Base-by-base conservation (phyloP, 1,284 basidiomycete genomes). In the Bondarzewia mesenterica region DNA sequence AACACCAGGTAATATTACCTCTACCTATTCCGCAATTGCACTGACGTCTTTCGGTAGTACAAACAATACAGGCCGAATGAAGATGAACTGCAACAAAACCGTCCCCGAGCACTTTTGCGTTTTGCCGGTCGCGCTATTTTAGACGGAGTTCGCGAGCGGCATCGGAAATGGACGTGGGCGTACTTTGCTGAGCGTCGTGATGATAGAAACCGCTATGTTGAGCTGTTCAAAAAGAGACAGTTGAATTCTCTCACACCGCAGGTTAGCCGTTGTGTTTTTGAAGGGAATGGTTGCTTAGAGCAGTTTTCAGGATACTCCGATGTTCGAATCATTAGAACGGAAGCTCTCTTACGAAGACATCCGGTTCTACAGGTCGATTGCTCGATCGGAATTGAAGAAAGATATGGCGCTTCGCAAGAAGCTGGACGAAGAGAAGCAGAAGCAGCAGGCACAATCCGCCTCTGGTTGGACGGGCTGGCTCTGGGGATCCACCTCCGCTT, bases 341-440 rank as follows among this genome's bases (percentile, higher is more conserved):
- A 91, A 90, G 62, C 74, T 99, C 10, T 78, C 82, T 1, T 99
- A 98, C 61, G 92, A 97, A 63, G 96, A 99, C 59, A 89, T 99
- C 47, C 86, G 96, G 10, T 98, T 98, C 68, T 99, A 98, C 70
- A 83, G 96, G 21, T 98, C 94, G 3, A 92, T 99, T 52, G 93
- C 93, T 1, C 83, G 93, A 7, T 93, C 90, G 6, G 85, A 86
- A 56, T 72, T 97, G 15, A 85, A 86, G 56, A 93, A 96, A 61
- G 93, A 99, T 58, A 74, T 81, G 27, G 86, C 80, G 1, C 70
- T 84, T 22, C 77, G 80, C 42, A 79, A 80, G 59, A 77, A 74
- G 50, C 64, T 89, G 7, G 85, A 91, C 59, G 78, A 81, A 45
- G 85, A 90, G 60, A 78, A 77, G 59, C 64, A 72, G 52, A 77